Conservation (phyloP, 441 rosid genomes). For the Populus hybrid region DNA sequence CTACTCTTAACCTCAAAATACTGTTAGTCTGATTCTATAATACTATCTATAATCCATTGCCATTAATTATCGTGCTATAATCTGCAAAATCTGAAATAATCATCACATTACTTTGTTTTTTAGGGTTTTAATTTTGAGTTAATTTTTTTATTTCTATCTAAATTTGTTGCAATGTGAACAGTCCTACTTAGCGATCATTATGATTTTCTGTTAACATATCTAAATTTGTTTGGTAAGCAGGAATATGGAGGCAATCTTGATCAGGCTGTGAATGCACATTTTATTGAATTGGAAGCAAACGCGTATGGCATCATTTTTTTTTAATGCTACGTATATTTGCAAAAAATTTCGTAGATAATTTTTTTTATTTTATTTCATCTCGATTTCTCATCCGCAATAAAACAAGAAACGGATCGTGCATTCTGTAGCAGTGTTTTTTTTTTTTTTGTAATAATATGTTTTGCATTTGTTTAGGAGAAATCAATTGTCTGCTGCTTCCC, state of each 20-base stretch:
- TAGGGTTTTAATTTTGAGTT: not conserved
- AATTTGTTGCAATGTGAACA: not conserved
- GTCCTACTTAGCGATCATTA: not conserved
- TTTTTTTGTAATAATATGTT: not conserved
- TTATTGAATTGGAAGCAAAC: constrained; percentile 48
- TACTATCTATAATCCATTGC: not conserved
- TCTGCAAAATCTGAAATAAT: constrained; percentile 7
- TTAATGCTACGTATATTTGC: not conserved
- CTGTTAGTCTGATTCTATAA: not conserved
- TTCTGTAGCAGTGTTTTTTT: not conserved
- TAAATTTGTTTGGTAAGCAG: constrained; percentile 35
- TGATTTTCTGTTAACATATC: not conserved
- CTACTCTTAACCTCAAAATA: not conserved
- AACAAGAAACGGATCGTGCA: not conserved
- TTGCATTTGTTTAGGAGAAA: constrained; percentile 33
- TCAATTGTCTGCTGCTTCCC: constrained; percentile 29
- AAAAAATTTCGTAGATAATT: not conserved
- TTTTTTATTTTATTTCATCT: constrained; percentile 5
- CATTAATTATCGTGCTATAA: not conserved
- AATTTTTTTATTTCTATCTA: not conserved
- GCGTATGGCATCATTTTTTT: constrained; percentile 35
- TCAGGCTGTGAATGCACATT: constrained; percentile 72
- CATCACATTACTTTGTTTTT: not conserved
- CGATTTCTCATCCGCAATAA: not conserved
- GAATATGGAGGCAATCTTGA: constrained; percentile 67